Evolutionary conservation across 306 rosid genomes (phyloP).

Genomic region (Morella rubra): DNA sequence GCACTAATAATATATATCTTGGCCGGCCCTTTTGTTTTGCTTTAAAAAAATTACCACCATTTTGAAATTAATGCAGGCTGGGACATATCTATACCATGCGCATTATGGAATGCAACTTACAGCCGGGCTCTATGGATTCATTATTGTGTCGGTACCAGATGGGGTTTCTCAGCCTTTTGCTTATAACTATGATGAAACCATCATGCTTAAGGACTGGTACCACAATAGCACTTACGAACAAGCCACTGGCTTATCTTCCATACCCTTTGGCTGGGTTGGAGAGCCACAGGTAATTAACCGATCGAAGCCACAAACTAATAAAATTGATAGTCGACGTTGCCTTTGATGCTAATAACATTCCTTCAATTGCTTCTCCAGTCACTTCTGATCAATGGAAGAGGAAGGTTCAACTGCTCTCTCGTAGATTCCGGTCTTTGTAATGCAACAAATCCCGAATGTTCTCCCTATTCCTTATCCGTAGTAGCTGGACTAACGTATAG

Average conservation of each 20-base stretch:
- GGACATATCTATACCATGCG: slow-evolving; percentile 60
- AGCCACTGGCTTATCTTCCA: slow-evolving; percentile 38
- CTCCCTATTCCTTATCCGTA: slow-evolving; percentile 36
- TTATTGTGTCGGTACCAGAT: slow-evolving; percentile 42
- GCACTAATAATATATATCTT: not conserved
- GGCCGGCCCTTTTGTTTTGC: not conserved
- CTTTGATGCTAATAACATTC: not conserved
- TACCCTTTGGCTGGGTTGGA: slow-evolving; percentile 30
- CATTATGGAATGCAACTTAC: slow-evolving; percentile 61
- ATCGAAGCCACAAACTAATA: too few relatives aligned
- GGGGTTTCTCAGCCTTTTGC: slow-evolving; percentile 46
- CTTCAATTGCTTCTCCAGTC: slow-evolving; percentile 33
- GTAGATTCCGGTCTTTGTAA: slow-evolving; percentile 32
- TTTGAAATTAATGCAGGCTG: slow-evolving; percentile 42
- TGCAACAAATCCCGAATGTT: slow-evolving; percentile 38
- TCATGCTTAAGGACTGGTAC: slow-evolving; percentile 55
- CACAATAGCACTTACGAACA: slow-evolving; percentile 40
- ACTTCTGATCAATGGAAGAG: slow-evolving; percentile 53
- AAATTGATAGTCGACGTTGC: too few relatives aligned
- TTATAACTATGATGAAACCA: slow-evolving; percentile 49
- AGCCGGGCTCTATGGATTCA: slow-evolving; percentile 48
- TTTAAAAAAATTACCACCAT: too few relatives aligned
- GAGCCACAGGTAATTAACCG: slow-evolving; percentile 66
- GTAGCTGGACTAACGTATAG: slow-evolving; percentile 44
- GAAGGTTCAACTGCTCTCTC: slow-evolving; percentile 52